Evolutionary conservation across 2,329 filamentous ascomycete species (phyloP).

Genomic region (Corniculantispora saksenae): DNA sequence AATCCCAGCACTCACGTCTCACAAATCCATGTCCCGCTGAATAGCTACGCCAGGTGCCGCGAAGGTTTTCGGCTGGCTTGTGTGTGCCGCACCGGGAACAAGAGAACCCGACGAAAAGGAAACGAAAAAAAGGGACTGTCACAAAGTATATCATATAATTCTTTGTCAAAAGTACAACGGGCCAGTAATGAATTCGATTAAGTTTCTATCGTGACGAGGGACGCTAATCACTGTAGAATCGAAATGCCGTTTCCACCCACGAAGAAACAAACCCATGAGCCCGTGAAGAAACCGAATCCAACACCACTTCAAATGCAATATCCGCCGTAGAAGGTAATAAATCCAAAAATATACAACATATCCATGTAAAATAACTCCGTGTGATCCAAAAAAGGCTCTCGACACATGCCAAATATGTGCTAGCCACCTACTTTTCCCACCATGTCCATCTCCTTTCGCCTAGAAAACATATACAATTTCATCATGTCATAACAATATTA

Average conservation of each 20-base stretch:
- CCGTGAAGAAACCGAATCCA: neutral
- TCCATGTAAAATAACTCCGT: neutral
- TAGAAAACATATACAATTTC: conserved; percentile 1
- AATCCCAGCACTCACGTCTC: neutral
- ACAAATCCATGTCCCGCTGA: neutral
- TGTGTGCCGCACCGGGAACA: neutral
- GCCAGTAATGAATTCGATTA: neutral
- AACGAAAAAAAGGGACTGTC: neutral
- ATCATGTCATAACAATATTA: neutral
- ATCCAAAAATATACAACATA: neutral
- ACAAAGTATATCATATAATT: neutral
- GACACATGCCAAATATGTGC: neutral
- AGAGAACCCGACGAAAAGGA: neutral
- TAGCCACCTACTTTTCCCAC: neutral
- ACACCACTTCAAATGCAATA: neutral
- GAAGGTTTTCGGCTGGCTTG: neutral
- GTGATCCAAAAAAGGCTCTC: neutral
- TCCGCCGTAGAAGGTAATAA: neutral
- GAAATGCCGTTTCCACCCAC: neutral
- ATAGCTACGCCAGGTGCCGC: neutral
- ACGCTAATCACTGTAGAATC: neutral
- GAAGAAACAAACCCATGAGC: neutral
- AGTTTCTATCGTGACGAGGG: neutral
- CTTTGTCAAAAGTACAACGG: neutral
- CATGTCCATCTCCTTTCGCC: neutral